phyloP scores from a whole-genome alignment of 1,284 basidiomycete genomes.

The Sutorius eximius region DNA sequence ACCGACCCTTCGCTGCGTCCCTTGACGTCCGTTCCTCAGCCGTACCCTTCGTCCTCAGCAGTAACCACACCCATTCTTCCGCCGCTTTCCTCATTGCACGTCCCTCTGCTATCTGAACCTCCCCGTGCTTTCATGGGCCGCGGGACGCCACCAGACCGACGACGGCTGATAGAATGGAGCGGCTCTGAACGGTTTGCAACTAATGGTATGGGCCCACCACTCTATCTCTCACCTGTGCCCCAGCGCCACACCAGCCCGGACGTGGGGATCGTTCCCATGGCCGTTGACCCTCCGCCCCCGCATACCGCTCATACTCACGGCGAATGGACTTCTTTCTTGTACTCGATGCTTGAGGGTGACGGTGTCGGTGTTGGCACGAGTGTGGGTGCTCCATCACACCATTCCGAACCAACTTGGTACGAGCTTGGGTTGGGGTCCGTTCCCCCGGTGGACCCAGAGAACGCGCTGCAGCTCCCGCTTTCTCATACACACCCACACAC shows the following conservation, averaged over 20 bases:
- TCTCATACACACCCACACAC: constrained; percentile 9
- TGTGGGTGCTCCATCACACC: constrained; percentile 4
- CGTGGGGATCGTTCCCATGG: constrained; percentile 24
- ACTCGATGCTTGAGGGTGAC: constrained; percentile 36
- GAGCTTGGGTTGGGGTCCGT: constrained; percentile 28
- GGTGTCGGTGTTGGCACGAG: constrained; percentile 13
- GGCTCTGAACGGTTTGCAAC: constrained; percentile 17
- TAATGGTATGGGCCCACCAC: constrained; percentile 23
- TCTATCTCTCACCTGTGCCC: constrained; percentile 30
- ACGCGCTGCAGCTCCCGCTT: constrained; percentile 18
- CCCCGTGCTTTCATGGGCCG: constrained; percentile 37
- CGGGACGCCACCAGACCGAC: constrained; percentile 33
- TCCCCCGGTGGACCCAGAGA: constrained; percentile 9
- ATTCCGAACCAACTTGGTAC: constrained; percentile 27
- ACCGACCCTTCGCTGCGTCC: constrained; percentile 4
- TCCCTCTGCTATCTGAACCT: constrained; percentile 33
- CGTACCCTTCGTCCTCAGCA: constrained; percentile 7
- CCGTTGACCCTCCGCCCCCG: constrained; percentile 16
- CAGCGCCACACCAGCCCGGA: constrained; percentile 18
- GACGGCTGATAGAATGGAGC: constrained; percentile 31
- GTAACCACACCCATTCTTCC: constrained; percentile 19
- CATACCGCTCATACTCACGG: constrained; percentile 20
- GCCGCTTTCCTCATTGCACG: constrained; percentile 32
- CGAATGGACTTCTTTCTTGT: constrained; percentile 35
- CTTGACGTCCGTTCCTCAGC: constrained; percentile 1